Percentiles rank a stretch among this genome's conserved stretches.
These are phyloP conservation scores for Gyromitra esculenta DNA, from an alignment of 2,329 filamentous ascomycete genomes.

Conservation along the genomic window DNA sequence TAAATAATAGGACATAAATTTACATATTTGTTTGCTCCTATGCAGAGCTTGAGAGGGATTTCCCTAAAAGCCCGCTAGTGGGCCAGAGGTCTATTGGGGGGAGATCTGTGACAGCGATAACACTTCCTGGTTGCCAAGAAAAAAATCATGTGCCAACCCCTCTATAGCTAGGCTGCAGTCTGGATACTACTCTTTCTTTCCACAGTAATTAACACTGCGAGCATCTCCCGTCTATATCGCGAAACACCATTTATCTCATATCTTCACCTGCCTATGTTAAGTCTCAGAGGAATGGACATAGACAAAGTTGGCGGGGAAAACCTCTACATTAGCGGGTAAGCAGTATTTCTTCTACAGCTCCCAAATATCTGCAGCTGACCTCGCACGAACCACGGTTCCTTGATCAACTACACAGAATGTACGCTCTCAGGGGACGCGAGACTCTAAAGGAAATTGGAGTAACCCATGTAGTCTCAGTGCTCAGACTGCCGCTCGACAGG, in stretches of 20 bases:
- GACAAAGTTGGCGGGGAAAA: not conserved
- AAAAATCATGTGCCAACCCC: too few relatives aligned
- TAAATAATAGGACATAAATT: too few relatives aligned
- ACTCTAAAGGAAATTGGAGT: slow-evolving; percentile 77
- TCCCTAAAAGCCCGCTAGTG: too few relatives aligned
- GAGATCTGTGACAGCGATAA: too few relatives aligned
- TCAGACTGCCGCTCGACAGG: slow-evolving; percentile 70
- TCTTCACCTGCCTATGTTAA: not conserved
- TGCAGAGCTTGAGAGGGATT: too few relatives aligned
- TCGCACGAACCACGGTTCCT: slow-evolving; percentile 16
- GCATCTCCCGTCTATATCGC: not conserved
- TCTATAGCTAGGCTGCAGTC: too few relatives aligned
- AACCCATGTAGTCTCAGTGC: slow-evolving; percentile 88
- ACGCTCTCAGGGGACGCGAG: slow-evolving; percentile 77
- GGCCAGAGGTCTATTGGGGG: too few relatives aligned
- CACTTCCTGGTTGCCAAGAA: too few relatives aligned
- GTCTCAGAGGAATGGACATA: not conserved
- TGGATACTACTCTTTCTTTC: too few relatives aligned
- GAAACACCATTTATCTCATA: not conserved
- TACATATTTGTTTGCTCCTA: too few relatives aligned
- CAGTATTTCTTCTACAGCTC: not conserved
- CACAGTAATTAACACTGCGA: too few relatives aligned
- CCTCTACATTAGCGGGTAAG: slow-evolving; percentile 3
- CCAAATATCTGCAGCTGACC: slow-evolving; percentile 6
- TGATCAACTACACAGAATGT: slow-evolving; percentile 69